phyloP scores from a whole-genome alignment of 192 early-diverging fungal species.

The Entomortierella beljakovae region DNA sequence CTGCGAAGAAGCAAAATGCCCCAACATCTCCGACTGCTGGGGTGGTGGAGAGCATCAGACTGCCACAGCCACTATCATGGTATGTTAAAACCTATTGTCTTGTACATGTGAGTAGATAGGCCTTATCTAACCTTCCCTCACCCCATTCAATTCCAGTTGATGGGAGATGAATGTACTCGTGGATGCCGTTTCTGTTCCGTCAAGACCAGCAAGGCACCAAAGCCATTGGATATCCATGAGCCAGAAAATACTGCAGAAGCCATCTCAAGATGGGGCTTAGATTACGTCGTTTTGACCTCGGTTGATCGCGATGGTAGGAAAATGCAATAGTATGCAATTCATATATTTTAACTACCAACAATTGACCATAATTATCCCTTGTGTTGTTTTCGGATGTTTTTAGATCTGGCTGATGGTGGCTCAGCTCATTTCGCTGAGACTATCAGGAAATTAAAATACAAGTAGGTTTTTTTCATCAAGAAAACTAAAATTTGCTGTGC shows the following conservation, averaged over 20 bases:
- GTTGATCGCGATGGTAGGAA: slow-evolving; percentile 91
- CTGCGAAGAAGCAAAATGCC: slow-evolving; percentile 97
- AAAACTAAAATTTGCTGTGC: neutral
- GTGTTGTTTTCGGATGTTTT: neutral
- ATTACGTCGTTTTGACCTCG: slow-evolving; percentile 97
- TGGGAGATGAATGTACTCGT: slow-evolving; percentile 98
- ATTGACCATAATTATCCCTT: slow-evolving; percentile 14
- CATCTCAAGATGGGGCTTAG: slow-evolving; percentile 93
- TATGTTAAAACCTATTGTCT: slow-evolving; percentile 2
- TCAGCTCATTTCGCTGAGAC: slow-evolving; percentile 94
- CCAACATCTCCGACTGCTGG: slow-evolving; percentile 99
- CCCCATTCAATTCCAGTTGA: slow-evolving; percentile 66
- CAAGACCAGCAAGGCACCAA: slow-evolving; percentile 91
- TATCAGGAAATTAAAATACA: slow-evolving; percentile 86
- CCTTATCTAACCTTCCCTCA: too few species aligned
- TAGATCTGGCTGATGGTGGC: slow-evolving; percentile 92
- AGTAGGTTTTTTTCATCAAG: slow-evolving; percentile 56
- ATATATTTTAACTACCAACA: neutral
- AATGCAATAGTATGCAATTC: neutral
- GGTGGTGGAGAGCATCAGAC: slow-evolving; percentile 95
- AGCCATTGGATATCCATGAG: slow-evolving; percentile 87
- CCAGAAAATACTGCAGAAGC: slow-evolving; percentile 95
- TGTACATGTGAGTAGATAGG: too few species aligned
- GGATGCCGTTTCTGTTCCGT: slow-evolving; percentile 99
- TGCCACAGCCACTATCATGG: slow-evolving; percentile 98